Evolutionary conservation across 768 basidiomycete species (phyloP).

Genomic region (Agrocybe chaxingu): DNA sequence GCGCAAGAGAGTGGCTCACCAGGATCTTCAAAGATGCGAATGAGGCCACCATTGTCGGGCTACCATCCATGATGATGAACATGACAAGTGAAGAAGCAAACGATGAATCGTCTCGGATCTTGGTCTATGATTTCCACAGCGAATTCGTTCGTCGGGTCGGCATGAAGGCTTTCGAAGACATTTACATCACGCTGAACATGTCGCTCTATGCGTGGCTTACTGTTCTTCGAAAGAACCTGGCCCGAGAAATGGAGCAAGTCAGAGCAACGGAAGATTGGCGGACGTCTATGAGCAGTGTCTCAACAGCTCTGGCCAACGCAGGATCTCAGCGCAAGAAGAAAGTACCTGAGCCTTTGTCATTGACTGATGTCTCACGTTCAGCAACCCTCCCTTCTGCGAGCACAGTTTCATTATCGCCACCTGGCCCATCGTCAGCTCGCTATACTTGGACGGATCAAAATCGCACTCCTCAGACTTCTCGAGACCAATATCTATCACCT

Average conservation of each 20-base stretch:
- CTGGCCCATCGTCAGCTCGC: slow-evolving; percentile 26
- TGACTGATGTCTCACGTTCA: slow-evolving; percentile 28
- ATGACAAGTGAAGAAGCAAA: slow-evolving; percentile 70
- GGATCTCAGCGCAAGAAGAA: slow-evolving; percentile 31
- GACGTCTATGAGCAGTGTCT: slow-evolving; percentile 30
- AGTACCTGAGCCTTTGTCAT: slow-evolving; percentile 31
- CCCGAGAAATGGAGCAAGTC: slow-evolving; percentile 76
- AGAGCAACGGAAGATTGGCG: slow-evolving; percentile 56
- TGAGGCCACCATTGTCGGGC: slow-evolving; percentile 74
- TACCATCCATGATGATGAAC: slow-evolving; percentile 79
- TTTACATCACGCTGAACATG: slow-evolving; percentile 84
- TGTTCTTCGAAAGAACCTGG: slow-evolving; percentile 68
- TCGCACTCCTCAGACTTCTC: slow-evolving; percentile 16
- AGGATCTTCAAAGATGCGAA: slow-evolving; percentile 55
- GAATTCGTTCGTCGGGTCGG: slow-evolving; percentile 55
- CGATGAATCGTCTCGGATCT: slow-evolving; percentile 34
- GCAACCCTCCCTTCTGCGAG: slow-evolving; percentile 25
- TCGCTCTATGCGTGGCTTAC: slow-evolving; percentile 82
- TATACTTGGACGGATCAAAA: slow-evolving; percentile 13
- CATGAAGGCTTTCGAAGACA: slow-evolving; percentile 62
- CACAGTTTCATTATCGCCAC: slow-evolving; percentile 12
- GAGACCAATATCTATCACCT: slow-evolving; percentile 15
- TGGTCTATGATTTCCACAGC: slow-evolving; percentile 73
- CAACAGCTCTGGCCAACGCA: slow-evolving; percentile 21
- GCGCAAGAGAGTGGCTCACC: slow-evolving; percentile 57